Evolutionary conservation across 176 grass and related monocot species (phyloP).

Genomic region (Miscanthus lutarioriparius): DNA sequence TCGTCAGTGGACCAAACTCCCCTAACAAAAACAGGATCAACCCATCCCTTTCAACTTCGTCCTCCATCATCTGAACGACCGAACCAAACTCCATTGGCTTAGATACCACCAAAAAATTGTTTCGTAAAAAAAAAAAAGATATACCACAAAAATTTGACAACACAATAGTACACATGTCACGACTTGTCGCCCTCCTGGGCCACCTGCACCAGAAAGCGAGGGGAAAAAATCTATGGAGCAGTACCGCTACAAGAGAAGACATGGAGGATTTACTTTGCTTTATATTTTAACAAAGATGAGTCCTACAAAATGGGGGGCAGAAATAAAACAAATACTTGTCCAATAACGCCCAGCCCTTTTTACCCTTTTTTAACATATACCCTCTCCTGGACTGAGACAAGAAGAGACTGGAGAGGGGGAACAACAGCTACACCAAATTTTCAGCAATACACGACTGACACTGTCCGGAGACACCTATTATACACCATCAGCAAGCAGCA

Average conservation of each 20-base stretch:
- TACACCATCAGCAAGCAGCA: constrained; percentile 52
- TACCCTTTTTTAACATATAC: constrained; percentile 43
- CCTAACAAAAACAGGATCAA: background rate
- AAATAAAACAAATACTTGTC: constrained; percentile 49
- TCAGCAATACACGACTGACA: constrained; percentile 35
- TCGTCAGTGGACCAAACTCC: no score
- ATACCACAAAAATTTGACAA: background rate
- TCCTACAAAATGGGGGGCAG: constrained; percentile 69
- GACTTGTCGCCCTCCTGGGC: no score
- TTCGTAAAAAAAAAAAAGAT: background rate
- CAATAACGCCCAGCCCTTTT: constrained; percentile 43
- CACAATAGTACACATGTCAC: background rate
- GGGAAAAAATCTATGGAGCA: background rate
- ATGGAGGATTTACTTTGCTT: constrained; percentile 50
- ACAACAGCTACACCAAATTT: constrained; percentile 52
- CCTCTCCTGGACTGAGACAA: constrained; percentile 36
- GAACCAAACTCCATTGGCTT: background rate
- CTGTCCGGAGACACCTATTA: constrained; percentile 51
- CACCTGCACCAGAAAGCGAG: background rate
- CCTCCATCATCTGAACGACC: background rate
- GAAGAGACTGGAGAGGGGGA: constrained; percentile 38
- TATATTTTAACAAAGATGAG: constrained; percentile 59
- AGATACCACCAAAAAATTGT: background rate
- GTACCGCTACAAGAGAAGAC: background rate
- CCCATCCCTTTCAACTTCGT: background rate